phyloP scores from a whole-genome alignment of 1,139 yeast species.

The Suhomyces terraborum region DNA sequence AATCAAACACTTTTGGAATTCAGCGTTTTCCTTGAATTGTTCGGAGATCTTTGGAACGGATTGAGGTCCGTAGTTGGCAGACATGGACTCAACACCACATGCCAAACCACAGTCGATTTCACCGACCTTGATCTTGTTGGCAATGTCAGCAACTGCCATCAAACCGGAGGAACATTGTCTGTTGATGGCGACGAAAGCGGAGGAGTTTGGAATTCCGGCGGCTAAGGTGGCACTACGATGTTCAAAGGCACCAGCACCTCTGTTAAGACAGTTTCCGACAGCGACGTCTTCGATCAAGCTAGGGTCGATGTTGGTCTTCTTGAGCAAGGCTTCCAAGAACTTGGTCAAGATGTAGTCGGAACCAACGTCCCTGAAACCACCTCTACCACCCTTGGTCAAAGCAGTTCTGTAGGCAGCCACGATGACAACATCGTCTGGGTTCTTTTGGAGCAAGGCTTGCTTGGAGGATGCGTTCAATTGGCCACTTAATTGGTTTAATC shows the following conservation, averaged over 20 bases:
- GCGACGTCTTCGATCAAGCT: conserved; percentile 75
- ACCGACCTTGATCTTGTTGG: conserved; percentile 82
- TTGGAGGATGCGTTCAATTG: conserved; percentile 55
- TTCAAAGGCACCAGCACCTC: conserved; percentile 91
- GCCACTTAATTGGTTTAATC: conserved; percentile 60
- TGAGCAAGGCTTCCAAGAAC: conserved; percentile 63
- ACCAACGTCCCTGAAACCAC: conserved; percentile 73
- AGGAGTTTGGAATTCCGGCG: conserved; percentile 53
- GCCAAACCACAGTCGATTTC: conserved; percentile 92
- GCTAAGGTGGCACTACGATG: conserved; percentile 74
- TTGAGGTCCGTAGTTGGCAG: conserved; percentile 76
- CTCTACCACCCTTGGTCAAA: conserved; percentile 81
- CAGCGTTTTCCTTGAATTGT: conserved; percentile 39
- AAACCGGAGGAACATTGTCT: conserved; percentile 95
- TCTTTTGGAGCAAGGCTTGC: conserved; percentile 52
- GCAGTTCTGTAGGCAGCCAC: conserved; percentile 91
- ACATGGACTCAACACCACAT: conserved; percentile 92
- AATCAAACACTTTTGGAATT: conserved; percentile 65
- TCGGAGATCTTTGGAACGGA: conserved; percentile 66
- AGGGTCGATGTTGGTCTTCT: conserved; percentile 64
- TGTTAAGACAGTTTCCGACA: conserved; percentile 85
- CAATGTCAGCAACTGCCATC: conserved; percentile 86
- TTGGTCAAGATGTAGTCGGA: conserved; percentile 72
- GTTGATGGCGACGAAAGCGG: conserved; percentile 81
- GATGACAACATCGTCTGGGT: conserved; percentile 84